phyloP scores from a whole-genome alignment of 208 protist genomes.

The Leptomonas pyrrhocoris region DNA sequence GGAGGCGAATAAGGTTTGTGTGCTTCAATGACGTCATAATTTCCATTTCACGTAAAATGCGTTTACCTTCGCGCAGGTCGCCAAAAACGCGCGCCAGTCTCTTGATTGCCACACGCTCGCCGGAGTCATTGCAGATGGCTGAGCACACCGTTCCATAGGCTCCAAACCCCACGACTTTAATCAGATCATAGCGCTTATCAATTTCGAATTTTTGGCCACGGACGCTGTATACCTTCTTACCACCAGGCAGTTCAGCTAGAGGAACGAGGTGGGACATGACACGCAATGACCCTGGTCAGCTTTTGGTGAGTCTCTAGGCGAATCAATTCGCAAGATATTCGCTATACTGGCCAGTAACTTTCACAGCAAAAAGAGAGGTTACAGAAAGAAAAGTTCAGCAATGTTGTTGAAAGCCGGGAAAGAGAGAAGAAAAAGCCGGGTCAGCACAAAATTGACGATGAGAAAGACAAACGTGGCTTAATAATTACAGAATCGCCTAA shows the following conservation, averaged over 20 bases:
- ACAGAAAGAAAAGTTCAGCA: too few relatives aligned
- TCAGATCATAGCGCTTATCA: conserved; percentile 63
- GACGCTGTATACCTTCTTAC: conserved; percentile 82
- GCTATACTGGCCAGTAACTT: too few relatives aligned
- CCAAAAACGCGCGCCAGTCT: conserved; percentile 96
- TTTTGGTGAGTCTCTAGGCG: neutral
- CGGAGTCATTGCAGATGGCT: conserved; percentile 35
- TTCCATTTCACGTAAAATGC: conserved; percentile 97
- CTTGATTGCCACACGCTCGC: conserved; percentile 97
- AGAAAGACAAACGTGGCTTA: too few relatives aligned
- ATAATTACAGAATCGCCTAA: too few relatives aligned
- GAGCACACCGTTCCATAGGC: conserved; percentile 90
- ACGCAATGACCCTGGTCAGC: conserved; percentile 14
- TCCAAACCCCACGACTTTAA: conserved; percentile 84
- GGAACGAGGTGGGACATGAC: conserved; percentile 57
- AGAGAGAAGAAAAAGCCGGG: neutral
- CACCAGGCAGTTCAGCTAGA: conserved; percentile 57
- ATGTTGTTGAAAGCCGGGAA: too few relatives aligned
- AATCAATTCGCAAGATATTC: too few relatives aligned
- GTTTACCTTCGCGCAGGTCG: conserved; percentile 95
- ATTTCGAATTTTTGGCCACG: conserved; percentile 90
- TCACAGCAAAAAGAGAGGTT: conserved; percentile 4
- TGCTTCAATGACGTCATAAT: conserved; percentile 94
- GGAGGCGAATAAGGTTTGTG: conserved; percentile 91
- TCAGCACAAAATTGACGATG: too few relatives aligned